Percentiles rank a stretch among this genome's conserved stretches.
Evolutionary conservation across 805 yeast species (phyloP).

Genomic region (Saturnispora serradocipensis): DNA sequence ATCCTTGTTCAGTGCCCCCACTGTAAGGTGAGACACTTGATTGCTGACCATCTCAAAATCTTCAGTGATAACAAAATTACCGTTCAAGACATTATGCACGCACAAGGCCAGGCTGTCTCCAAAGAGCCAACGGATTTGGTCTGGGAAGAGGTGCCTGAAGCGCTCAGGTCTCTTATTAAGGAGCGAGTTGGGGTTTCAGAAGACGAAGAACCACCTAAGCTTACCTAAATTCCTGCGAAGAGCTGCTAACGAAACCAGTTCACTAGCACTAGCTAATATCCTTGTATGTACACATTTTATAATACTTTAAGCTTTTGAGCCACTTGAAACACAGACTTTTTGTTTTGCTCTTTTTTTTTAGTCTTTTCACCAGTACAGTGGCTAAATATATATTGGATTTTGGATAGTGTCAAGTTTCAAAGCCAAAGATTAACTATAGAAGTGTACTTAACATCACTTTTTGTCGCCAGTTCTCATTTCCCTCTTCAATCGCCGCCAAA

Average conservation of each 20-base stretch:
- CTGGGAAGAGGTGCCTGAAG: slow-evolving; percentile 59
- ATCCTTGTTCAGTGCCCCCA: slow-evolving; percentile 89
- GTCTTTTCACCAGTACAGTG: no score
- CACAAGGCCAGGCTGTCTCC: slow-evolving; percentile 68
- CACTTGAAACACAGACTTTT: no score
- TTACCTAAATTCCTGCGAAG: background rate
- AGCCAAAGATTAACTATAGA: no score
- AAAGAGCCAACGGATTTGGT: slow-evolving; percentile 58
- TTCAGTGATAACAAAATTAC: slow-evolving; percentile 72
- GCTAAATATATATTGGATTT: no score
- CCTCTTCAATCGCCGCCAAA: no score
- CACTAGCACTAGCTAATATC: background rate
- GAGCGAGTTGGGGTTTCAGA: slow-evolving; percentile 43
- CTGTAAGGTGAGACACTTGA: slow-evolving; percentile 78
- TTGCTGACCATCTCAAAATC: slow-evolving; percentile 80
- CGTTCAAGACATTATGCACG: slow-evolving; percentile 67
- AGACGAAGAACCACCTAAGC: background rate
- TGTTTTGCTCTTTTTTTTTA: no score
- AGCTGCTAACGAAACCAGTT: background rate
- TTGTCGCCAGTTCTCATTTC: no score
- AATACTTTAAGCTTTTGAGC: no score
- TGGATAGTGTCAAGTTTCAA: no score
- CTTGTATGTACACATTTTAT: background rate
- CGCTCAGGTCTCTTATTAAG: slow-evolving; percentile 42
- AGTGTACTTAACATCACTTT: no score